Evolutionary conservation across 2,329 filamentous ascomycete species (phyloP), one percentile per base, ranked within the genome.

Genomic region (Colletotrichum navitas): DNA sequence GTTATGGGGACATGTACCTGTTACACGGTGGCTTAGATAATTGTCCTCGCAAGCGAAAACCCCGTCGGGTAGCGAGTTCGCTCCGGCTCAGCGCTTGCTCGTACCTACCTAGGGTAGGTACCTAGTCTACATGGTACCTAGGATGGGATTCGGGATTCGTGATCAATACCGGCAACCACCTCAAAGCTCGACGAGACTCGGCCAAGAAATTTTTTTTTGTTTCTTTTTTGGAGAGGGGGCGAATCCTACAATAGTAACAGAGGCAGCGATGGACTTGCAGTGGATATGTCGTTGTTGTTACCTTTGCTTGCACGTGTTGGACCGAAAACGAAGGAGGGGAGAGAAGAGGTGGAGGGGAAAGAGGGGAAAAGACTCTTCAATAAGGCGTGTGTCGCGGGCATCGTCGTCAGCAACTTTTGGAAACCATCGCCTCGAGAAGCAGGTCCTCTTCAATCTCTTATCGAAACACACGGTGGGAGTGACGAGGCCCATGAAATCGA

Each of bases 381-480:
- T 55, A 52, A 24, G 66, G 39, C 26, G 29, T 24, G 29, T 24
- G 45, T 70, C 68, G 63, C 60, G 49, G 63, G 39, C 29, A 39
- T 71, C 64, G 52, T 68, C 68, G 65, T 71, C 36, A 68, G 68
- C 68, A 68, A 54, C 45, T 43, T 24, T 54, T 34, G 21, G 51
- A 47, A 68, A 68, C 29, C 32, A 59, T 68, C 16, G 21, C 29
- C 58, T 16, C 18, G 12, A n/a, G 6, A 43, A 49, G 49, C 39
- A 39, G 45, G 10, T 21, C 7, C 41, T 16, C 12, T 39, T 12
- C 39, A 24, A 26, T 61, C 52, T 14, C 45, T 16, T 70, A 58
- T 71, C 43, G 59, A 71, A 63, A 62, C 51, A 67, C 66, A 63
- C 63, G 39, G 55, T 67, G 49, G 68, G 34, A 68, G 64, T 71